Evolutionary conservation across 768 basidiomycete genomes (phyloP).

Genomic region (Agaricus sinodeliciosus): DNA sequence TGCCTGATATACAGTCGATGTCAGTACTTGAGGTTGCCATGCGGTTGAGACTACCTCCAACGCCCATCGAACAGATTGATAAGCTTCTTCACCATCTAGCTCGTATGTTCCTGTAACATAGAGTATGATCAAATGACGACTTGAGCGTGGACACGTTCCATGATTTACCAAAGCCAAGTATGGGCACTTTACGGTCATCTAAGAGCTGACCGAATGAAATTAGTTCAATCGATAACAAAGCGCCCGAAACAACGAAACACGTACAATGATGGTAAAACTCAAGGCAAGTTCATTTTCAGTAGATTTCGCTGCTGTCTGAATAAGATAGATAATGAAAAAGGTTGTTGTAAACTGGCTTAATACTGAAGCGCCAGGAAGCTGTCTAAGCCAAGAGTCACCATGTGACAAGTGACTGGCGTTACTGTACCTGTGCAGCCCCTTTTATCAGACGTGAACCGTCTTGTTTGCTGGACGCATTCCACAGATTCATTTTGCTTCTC

Average conservation of each 20-base stretch:
- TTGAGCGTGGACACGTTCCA: neutral
- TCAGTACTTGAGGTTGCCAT: neutral
- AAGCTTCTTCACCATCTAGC: slow-evolving; percentile 37
- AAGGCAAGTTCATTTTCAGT: neutral
- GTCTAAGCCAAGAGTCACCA: neutral
- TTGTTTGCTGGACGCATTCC: neutral
- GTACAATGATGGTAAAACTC: neutral
- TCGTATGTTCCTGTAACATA: slow-evolving; percentile 40
- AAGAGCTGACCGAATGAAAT: slow-evolving; percentile 26
- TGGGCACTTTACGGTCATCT: slow-evolving; percentile 47
- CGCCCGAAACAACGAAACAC: neutral
- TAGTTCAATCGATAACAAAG: slow-evolving; percentile 2
- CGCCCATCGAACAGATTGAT: slow-evolving; percentile 8
- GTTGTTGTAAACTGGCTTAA: neutral
- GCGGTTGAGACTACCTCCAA: neutral
- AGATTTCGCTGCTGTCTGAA: neutral
- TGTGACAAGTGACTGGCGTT: too few species aligned
- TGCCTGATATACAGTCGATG: neutral
- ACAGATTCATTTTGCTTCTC: neutral
- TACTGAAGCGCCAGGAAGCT: neutral
- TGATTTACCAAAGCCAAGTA: slow-evolving; percentile 42
- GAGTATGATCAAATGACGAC: neutral
- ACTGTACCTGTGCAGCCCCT: too few species aligned
- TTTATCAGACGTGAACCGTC: neutral
- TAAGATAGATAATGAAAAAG: neutral